These are phyloP conservation scores for Zygosaccharomyces gambellarensis DNA, from an alignment of 805 yeast genomes.

Conservation along the genomic window DNA sequence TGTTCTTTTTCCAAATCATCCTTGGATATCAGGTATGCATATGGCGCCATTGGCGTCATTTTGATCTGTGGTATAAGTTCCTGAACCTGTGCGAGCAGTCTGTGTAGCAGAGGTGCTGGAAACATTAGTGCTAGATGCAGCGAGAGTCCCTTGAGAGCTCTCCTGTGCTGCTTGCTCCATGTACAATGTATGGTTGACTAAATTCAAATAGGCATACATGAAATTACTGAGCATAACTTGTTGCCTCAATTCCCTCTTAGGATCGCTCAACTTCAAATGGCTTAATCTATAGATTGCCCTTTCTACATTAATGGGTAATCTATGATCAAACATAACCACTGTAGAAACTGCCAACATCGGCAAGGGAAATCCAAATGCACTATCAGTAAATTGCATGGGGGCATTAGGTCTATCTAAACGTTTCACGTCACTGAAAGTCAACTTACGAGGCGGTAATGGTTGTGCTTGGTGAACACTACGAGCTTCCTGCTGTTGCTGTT, in stretches of 20 bases:
- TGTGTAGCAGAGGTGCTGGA: neutral
- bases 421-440: constrained; percentile 35
- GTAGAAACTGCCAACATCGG: constrained; percentile 78
- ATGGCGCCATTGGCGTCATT: constrained; percentile 25
- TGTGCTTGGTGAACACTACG: neutral
- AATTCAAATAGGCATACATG: constrained; percentile 94
- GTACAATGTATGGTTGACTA: constrained; percentile 87
- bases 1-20: constrained; percentile 1
- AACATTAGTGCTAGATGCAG: constrained; percentile 1
- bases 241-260: constrained; percentile 83
- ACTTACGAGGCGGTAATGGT: constrained; percentile 32
- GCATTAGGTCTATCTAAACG: constrained; percentile 46
- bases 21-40: constrained; percentile 20
- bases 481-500: neutral
- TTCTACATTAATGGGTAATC: constrained; percentile 93
- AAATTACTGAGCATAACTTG: constrained; percentile 91
- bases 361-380: constrained; percentile 83
- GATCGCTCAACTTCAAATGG: constrained; percentile 90
- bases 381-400: constrained; percentile 60
- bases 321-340: constrained; percentile 70
- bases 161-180: constrained; percentile 54
- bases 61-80: constrained; percentile 13
- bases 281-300: constrained; percentile 90
- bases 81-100: neutral
- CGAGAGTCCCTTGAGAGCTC: constrained; percentile 10